Conservation (phyloP, 2,329 filamentous ascomycete species). For the Alternaria novae-zelandiae region DNA sequence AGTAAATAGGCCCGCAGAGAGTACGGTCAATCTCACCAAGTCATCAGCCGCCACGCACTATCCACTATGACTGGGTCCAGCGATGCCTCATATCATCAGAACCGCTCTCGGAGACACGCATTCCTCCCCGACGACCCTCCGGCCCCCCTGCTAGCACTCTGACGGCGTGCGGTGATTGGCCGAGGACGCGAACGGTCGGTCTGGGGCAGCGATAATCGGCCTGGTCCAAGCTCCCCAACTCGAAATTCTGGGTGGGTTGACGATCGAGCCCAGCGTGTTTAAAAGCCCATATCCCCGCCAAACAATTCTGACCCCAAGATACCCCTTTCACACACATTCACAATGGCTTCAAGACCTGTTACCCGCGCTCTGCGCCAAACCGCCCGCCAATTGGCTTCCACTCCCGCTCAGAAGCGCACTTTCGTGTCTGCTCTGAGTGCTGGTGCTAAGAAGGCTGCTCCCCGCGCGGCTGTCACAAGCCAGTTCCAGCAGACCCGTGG, state of each 20-base stretch:
- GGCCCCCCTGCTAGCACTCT: slow-evolving; percentile 8
- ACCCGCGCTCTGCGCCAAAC: slow-evolving; percentile 65
- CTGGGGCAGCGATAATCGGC: slow-evolving; percentile 21
- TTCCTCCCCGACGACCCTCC: slow-evolving; percentile 23
- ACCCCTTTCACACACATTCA: slow-evolving; percentile 51
- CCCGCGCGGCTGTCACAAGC: slow-evolving; percentile 54
- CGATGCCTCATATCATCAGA: not conserved
- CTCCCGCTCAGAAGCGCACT: slow-evolving; percentile 61
- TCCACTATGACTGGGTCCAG: slow-evolving; percentile 13
- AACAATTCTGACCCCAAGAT: slow-evolving; percentile 33
- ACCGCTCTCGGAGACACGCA: slow-evolving; percentile 24
- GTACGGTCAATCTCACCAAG: not conserved
- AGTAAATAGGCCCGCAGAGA: not conserved
- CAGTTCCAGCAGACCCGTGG: slow-evolving; percentile 77
- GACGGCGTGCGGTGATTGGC: not conserved
- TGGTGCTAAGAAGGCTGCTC: slow-evolving; percentile 52
- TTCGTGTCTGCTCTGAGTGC: slow-evolving; percentile 63
- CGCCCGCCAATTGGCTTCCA: slow-evolving; percentile 62
- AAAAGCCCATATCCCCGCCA: slow-evolving; percentile 35
- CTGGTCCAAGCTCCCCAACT: slow-evolving; percentile 21
- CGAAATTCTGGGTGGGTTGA: slow-evolving; percentile 11
- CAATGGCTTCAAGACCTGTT: slow-evolving; percentile 81
- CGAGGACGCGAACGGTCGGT: slow-evolving; percentile 6
- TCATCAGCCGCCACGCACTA: not conserved
- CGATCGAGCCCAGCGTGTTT: slow-evolving; percentile 19